Evolutionary conservation across 257 asterid species (phyloP).

Genomic region (Capsicum chinense): DNA sequence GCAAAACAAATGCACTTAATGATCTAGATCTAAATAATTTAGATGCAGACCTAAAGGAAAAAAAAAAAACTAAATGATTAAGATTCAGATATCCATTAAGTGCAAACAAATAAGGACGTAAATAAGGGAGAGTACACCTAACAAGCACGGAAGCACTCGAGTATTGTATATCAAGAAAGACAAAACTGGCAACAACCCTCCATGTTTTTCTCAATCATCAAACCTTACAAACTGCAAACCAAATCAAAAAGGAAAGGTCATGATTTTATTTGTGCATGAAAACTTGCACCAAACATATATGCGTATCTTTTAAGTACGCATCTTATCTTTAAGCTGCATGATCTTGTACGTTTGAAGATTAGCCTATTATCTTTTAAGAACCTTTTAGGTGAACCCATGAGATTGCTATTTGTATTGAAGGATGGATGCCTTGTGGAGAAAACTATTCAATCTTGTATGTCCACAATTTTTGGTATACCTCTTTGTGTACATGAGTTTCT

Average conservation of each 20-base stretch:
- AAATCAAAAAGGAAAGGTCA: background rate
- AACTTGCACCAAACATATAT: no score
- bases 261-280: background rate
- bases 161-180: conserved; percentile 13
- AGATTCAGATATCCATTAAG: background rate
- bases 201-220: background rate
- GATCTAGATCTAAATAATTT: fast-evolving
- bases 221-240: background rate
- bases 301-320: no score
- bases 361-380: no score
- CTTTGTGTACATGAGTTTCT: no score
- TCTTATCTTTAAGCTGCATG: no score
- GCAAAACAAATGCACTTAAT: background rate
- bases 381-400: no score
- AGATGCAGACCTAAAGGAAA: background rate
- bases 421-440: no score
- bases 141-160: background rate
- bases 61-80: background rate
- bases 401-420: no score
- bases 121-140: background rate
- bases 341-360: no score
- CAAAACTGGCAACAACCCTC: background rate
- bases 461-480: no score
- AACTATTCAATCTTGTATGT: no score
- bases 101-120: background rate